These are phyloP conservation scores for Colletotrichum sp. DNA, from an alignment of 2,329 filamentous ascomycete species.

Conservation along the genomic window DNA sequence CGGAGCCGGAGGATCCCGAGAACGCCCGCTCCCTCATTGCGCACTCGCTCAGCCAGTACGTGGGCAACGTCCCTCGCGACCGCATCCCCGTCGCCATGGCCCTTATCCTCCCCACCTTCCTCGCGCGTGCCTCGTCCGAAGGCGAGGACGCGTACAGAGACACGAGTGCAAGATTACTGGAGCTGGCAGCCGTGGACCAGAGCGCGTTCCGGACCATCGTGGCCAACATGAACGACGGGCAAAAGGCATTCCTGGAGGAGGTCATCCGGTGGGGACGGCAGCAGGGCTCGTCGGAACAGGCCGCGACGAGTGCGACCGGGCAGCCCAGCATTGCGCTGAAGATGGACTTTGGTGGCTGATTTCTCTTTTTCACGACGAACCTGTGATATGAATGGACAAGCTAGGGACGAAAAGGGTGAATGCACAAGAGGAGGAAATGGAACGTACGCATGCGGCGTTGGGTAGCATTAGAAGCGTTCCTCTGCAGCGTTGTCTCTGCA, in stretches of 20 bases:
- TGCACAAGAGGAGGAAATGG: not conserved
- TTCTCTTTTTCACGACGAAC: not conserved
- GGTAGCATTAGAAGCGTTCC: not conserved
- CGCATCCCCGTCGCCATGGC: constrained; percentile 69
- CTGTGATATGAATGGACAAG: not conserved
- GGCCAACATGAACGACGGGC: constrained; percentile 69
- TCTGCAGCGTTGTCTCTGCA: not conserved
- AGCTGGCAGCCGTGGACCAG: constrained; percentile 80
- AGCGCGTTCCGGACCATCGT: constrained; percentile 77
- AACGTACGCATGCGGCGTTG: not conserved
- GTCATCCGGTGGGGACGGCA: constrained; percentile 73
- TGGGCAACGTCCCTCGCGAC: constrained; percentile 51
- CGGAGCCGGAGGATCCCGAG: constrained; percentile 78
- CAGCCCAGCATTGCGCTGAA: constrained; percentile 90
- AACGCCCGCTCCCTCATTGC: constrained; percentile 73
- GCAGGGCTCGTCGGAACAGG: constrained; percentile 43
- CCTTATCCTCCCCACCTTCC: constrained; percentile 77
- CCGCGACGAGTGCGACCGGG: constrained; percentile 46
- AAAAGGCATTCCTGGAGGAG: constrained; percentile 80
- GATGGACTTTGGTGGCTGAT: constrained; percentile 79
- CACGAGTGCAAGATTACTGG: constrained; percentile 77
- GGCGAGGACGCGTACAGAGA: constrained; percentile 68
- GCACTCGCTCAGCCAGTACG: constrained; percentile 78
- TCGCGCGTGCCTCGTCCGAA: constrained; percentile 73
- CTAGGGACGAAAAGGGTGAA: not conserved